Evolutionary conservation across 805 yeast species (phyloP), one percentile per base, ranked within the genome.

Genomic region (Hanseniaspora hatyaiensis): DNA sequence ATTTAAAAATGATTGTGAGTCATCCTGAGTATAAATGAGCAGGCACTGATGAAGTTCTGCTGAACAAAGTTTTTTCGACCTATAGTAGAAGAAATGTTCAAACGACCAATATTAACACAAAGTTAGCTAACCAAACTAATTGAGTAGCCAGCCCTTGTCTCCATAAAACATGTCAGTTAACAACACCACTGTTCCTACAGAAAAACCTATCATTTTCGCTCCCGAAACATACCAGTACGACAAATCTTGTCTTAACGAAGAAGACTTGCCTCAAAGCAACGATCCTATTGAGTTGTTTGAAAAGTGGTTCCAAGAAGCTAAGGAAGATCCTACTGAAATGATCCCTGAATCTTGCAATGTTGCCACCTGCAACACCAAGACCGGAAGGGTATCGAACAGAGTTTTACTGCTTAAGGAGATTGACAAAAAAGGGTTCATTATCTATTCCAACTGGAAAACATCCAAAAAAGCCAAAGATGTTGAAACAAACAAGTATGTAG

Each of bases 381-480:
- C 82, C 2, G 98, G 98, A n/a, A 69, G 94, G 51, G 85, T 92
- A 1, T 80, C 94, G 0, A 77, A 88, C 5, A 70, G 98, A 48
- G 74, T 82, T 8, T 89, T 92, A 2, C 71, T 92, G 47, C 75
- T 92, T 64, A 92, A 92, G 59, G 97, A 92, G 59, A 71, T 92
- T 50, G 97, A 89, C 62, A 70, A 74, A 44, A 71, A 74, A 38
- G 98, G 96, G 3, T 82, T 89, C 56, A 75, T 87, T 8, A 70
- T 92, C 34, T 92, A 84, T 65, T 85, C 96, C 48, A 92, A 92
- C 64, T 88, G 96, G 94, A 85, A 72, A 28, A 72, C 80, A 8
- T 82, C 94, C 30, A 87, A 84, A 64, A 92, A 92, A 64, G 77
- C 82, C 16, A 58, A 66, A 40, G 96, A 88, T 62, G 68, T 79